phyloP scores from a whole-genome alignment of 768 basidiomycete species.

The Suillus spraguei region DNA sequence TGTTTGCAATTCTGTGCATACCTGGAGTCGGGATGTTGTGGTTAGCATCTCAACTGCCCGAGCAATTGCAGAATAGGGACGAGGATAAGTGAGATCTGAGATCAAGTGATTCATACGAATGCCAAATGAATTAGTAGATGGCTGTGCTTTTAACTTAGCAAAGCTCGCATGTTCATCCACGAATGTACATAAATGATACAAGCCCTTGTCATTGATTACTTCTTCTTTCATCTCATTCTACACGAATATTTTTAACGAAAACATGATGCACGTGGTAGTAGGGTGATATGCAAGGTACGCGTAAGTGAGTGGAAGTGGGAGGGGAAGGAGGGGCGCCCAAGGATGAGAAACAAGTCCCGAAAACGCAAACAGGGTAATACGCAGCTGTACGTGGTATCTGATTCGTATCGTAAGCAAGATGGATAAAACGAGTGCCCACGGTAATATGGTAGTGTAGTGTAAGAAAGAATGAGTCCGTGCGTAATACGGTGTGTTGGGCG shows the following conservation, averaged over 20 bases:
- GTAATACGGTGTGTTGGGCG: constrained; percentile 24
- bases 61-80: constrained; percentile 38
- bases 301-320: constrained; percentile 15
- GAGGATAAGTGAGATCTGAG: constrained; percentile 13
- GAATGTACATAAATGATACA: constrained; percentile 31
- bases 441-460: constrained; percentile 15
- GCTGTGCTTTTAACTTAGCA: not conserved
- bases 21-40: constrained; percentile 20
- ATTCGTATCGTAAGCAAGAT: constrained; percentile 37
- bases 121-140: not conserved
- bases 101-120: not conserved
- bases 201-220: constrained; percentile 29
- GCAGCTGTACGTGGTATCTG: constrained; percentile 22
- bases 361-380: constrained; percentile 22
- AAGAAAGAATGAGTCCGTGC: constrained; percentile 18
- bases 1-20: constrained; percentile 40
- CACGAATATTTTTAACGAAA: constrained; percentile 19
- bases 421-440: constrained; percentile 15
- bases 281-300: constrained; percentile 19
- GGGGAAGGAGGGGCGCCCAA: constrained; percentile 16
- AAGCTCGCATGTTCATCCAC: not conserved
- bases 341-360: constrained; percentile 27
- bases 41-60: constrained; percentile 42
- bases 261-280: constrained; percentile 29
- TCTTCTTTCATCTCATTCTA: constrained; percentile 32